Conservation (phyloP, 2,329 filamentous ascomycete genomes). For the Huntiella decipiens region DNA sequence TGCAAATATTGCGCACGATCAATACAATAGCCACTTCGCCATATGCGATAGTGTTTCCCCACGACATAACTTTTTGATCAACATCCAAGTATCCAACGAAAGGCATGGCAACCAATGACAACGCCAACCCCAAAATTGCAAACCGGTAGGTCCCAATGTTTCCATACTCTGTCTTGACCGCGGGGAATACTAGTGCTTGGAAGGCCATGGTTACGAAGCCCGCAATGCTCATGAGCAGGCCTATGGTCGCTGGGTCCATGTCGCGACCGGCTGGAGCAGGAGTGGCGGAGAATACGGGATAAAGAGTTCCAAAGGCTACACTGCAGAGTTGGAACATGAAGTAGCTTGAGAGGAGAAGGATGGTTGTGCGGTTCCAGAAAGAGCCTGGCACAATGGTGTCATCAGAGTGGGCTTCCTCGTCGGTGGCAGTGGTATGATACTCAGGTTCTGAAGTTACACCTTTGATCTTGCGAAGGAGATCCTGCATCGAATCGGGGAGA, state of each 20-base stretch:
- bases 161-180: slow-evolving; percentile 57
- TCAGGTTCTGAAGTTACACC: background rate
- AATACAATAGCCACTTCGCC: slow-evolving; percentile 62
- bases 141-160: slow-evolving; percentile 71
- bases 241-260: slow-evolving; percentile 62
- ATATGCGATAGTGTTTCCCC: slow-evolving; percentile 47
- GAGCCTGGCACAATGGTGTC: background rate
- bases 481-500: background rate
- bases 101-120: slow-evolving; percentile 75
- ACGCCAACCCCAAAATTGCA: slow-evolving; percentile 58
- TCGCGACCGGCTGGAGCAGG: slow-evolving; percentile 56
- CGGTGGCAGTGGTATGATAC: background rate
- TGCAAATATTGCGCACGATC: slow-evolving; percentile 74
- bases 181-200: slow-evolving; percentile 70
- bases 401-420: background rate
- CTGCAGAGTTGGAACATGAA: slow-evolving; percentile 88
- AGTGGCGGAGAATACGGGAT: slow-evolving; percentile 76
- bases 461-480: background rate
- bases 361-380: slow-evolving; percentile 35
- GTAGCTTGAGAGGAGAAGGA: slow-evolving; percentile 68
- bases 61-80: background rate
- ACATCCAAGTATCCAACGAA: slow-evolving; percentile 60
- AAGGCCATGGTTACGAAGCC: slow-evolving; percentile 76
- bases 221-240: slow-evolving; percentile 66
- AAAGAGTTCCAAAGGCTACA: slow-evolving; percentile 86